Evolutionary conservation across 2,329 filamentous ascomycete genomes (phyloP).

Genomic region (Colletotrichum cereale): DNA sequence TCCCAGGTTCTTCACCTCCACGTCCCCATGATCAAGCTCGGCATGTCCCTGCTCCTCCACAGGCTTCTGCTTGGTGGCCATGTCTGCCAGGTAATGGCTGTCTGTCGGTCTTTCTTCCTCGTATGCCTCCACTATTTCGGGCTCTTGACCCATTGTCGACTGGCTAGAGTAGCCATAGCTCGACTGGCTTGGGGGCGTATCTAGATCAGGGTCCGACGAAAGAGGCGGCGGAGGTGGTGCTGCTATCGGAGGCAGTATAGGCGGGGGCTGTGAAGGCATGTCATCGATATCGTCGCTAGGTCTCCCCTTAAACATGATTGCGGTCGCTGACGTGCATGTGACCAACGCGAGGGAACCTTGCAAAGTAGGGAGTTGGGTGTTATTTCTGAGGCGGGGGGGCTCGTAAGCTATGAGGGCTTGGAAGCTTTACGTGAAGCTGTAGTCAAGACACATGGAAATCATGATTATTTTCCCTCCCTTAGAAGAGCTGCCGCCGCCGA

Average conservation of each 20-base stretch:
- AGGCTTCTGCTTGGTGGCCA: conserved; percentile 42
- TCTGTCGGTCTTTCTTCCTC: conserved; percentile 49
- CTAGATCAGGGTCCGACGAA: neutral
- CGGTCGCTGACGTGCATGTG: neutral
- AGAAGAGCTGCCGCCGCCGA: conserved; percentile 35
- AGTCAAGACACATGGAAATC: conserved; percentile 12
- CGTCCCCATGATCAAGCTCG: conserved; percentile 61
- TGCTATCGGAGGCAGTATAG: neutral
- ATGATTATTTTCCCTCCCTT: neutral
- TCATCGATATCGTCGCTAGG: conserved; percentile 18
- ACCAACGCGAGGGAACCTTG: neutral
- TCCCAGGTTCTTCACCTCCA: conserved; percentile 75
- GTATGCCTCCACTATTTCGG: conserved; percentile 46
- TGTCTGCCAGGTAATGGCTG: conserved; percentile 53
- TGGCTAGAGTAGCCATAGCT: conserved; percentile 30
- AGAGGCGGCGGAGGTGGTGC: neutral
- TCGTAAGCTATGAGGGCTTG: conserved; percentile 7
- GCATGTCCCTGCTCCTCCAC: conserved; percentile 58
- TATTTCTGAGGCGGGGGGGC: neutral
- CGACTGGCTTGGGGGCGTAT: conserved; percentile 15
- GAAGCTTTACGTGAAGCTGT: neutral
- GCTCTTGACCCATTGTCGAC: conserved; percentile 43
- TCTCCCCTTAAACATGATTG: conserved; percentile 33
- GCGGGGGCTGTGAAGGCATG: conserved; percentile 12
- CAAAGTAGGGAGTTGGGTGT: neutral